A percentile compares a stretch with the other conserved stretches of the same genome.
Conservation (phyloP, 208 protist genomes). For the Novymonas esmeraldas region DNA sequence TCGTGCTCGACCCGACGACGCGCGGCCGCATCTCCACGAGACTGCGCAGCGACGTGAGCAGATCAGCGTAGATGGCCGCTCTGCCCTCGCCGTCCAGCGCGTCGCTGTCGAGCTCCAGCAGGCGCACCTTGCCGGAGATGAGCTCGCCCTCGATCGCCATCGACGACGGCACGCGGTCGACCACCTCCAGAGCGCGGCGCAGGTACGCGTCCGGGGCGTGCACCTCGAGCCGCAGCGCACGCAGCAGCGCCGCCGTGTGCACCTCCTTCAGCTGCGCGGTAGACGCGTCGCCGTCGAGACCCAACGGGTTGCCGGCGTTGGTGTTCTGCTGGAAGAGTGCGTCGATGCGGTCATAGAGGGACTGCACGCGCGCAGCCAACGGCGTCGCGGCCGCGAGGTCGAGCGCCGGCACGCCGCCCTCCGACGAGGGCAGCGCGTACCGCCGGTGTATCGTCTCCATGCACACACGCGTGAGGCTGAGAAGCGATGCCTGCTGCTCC, state of each 20-base stretch:
- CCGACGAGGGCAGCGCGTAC: slow-evolving; percentile 7
- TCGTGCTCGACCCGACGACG: neutral
- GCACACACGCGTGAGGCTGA: slow-evolving; percentile 22
- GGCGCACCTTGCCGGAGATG: slow-evolving; percentile 62
- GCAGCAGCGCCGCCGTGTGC: slow-evolving; percentile 49
- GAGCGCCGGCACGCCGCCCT: neutral
- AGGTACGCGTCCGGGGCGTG: slow-evolving; percentile 67
- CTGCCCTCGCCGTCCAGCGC: slow-evolving; percentile 50
- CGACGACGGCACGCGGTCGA: slow-evolving; percentile 63
- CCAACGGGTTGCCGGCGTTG: slow-evolving; percentile 61
- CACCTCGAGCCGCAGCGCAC: slow-evolving; percentile 64
- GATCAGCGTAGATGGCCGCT: slow-evolving; percentile 69
- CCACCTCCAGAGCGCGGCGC: slow-evolving; percentile 58
- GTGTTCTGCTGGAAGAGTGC: slow-evolving; percentile 75
- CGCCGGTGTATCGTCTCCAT: slow-evolving; percentile 21
- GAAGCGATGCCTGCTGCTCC: slow-evolving; percentile 21
- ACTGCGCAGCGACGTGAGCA: slow-evolving; percentile 75
- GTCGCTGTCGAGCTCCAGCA: slow-evolving; percentile 75
- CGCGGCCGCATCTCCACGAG: slow-evolving; percentile 80
- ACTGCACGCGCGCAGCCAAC: slow-evolving; percentile 27
- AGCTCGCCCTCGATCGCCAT: slow-evolving; percentile 79
- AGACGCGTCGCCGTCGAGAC: slow-evolving; percentile 26
- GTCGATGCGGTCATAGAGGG: slow-evolving; percentile 56
- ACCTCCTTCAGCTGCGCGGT: slow-evolving; percentile 39
- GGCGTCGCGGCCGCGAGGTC: slow-evolving; percentile 19